Conservation (phyloP, 306 rosid species). For the Herpetospermum pedunculosum region DNA sequence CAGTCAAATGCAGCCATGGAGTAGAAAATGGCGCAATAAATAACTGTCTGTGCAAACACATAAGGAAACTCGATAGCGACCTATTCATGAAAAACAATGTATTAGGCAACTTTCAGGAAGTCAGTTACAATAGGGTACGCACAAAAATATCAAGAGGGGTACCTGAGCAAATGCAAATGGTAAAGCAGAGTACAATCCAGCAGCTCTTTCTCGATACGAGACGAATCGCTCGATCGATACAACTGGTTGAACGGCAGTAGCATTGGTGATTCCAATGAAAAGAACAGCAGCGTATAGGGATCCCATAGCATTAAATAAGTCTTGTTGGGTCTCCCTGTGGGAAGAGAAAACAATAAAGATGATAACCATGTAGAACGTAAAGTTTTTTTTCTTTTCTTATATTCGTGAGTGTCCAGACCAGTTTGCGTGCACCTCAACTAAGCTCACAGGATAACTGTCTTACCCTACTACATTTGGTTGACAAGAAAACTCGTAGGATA, state of each 20-base stretch:
- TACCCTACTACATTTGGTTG: too few relatives aligned
- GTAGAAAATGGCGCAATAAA: constrained; percentile 79
- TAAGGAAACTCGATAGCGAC: constrained; percentile 59
- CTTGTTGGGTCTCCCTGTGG: constrained; percentile 73
- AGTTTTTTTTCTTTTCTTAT: too few relatives aligned
- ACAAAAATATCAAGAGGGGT: constrained; percentile 7
- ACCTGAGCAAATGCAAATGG: constrained; percentile 98
- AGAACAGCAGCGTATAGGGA: constrained; percentile 82
- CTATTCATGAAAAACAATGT: constrained; percentile 28
- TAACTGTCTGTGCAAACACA: constrained; percentile 68
- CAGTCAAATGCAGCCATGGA: constrained; percentile 81
- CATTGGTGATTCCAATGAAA: constrained; percentile 86
- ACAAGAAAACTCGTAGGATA: too few relatives aligned
- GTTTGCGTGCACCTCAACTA: too few relatives aligned
- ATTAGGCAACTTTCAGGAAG: constrained; percentile 15
- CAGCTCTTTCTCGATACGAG: constrained; percentile 90
- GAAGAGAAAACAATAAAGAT: neutral
- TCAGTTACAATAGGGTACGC: neutral
- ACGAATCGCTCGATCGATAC: constrained; percentile 91
- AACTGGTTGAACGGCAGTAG: constrained; percentile 90
- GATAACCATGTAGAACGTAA: neutral
- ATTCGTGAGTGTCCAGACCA: too few relatives aligned
- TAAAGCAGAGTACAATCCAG: constrained; percentile 91
- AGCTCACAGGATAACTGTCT: too few relatives aligned
- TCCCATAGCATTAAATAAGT: constrained; percentile 93